Percentiles rank a stretch among this genome's conserved stretches.
Conservation (phyloP, 108 stramenopile species). For the Mediolabrus comicus region DNA sequence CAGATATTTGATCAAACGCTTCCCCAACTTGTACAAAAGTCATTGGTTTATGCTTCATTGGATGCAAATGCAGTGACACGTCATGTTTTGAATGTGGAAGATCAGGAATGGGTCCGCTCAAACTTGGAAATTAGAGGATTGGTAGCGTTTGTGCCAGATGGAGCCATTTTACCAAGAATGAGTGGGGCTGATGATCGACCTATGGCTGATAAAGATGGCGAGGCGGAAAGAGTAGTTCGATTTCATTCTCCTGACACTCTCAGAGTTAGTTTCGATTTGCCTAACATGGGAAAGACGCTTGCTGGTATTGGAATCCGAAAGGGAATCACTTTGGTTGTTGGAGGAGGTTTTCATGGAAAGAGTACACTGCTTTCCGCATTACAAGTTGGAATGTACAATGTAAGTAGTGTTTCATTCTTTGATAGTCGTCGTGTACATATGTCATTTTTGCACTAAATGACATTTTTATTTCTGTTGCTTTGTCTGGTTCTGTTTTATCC, state of each 20-base stretch:
- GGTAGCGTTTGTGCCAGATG: slow-evolving; percentile 89
- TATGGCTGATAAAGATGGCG: slow-evolving; percentile 54
- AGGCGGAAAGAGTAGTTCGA: slow-evolving; percentile 37
- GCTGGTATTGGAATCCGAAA: slow-evolving; percentile 90
- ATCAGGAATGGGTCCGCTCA: slow-evolving; percentile 80
- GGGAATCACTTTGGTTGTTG: slow-evolving; percentile 94
- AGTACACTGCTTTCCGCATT: slow-evolving; percentile 89
- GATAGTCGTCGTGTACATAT: no score
- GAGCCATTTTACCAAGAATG: slow-evolving; percentile 84
- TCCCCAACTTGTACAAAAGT: slow-evolving; percentile 62
- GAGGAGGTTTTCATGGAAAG: slow-evolving; percentile 99
- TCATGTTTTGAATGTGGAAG: slow-evolving; percentile 85
- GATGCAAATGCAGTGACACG: slow-evolving; percentile 46
- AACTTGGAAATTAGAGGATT: slow-evolving; percentile 64
- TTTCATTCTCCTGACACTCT: slow-evolving; percentile 69
- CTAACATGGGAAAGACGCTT: slow-evolving; percentile 59
- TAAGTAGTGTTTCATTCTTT: no score
- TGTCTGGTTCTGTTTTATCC: no score
- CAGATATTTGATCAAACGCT: slow-evolving; percentile 73
- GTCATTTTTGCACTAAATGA: background rate
- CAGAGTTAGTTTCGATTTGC: slow-evolving; percentile 51
- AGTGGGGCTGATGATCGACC: slow-evolving; percentile 88
- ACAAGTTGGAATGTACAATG: slow-evolving; percentile 89
- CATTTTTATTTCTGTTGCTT: background rate
- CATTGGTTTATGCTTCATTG: slow-evolving; percentile 55